These are phyloP conservation scores for Zea luxurians DNA, from an alignment of 176 grass and related monocot species.

Conservation along the genomic window DNA sequence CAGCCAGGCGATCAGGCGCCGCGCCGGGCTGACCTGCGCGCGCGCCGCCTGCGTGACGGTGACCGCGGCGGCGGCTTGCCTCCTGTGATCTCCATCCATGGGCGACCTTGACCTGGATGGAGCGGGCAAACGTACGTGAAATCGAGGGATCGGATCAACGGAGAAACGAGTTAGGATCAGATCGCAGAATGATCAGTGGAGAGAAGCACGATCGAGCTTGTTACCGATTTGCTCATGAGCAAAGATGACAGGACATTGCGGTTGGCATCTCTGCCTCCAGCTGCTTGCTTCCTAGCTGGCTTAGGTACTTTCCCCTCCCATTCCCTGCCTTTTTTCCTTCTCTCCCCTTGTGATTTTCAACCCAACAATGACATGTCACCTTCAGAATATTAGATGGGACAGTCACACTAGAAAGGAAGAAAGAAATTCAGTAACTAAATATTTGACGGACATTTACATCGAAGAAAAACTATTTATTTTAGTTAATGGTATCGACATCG, in stretches of 20 bases:
- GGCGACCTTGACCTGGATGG: conserved; percentile 23
- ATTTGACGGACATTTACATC: neutral
- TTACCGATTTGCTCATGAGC: conserved; percentile 44
- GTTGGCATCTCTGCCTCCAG: conserved; percentile 22
- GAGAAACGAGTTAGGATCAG: neutral
- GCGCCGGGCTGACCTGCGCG: conserved; percentile 25
- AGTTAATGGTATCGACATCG: neutral
- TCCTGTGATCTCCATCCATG: conserved; percentile 49
- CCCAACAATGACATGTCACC: conserved; percentile 48
- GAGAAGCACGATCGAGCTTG: conserved; percentile 16
- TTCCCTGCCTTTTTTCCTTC: conserved; percentile 7
- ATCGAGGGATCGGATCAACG: conserved; percentile 18
- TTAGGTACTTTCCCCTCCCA: conserved; percentile 30
- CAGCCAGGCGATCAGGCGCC: conserved; percentile 49
- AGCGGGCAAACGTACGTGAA: neutral
- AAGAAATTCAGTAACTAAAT: neutral
- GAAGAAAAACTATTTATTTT: neutral
- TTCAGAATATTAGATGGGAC: conserved; percentile 18
- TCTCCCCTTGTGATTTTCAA: conserved; percentile 6
- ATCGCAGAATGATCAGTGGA: neutral
- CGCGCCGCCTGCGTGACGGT: conserved; percentile 3
- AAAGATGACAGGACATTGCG: conserved; percentile 17
- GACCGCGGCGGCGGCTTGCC: conserved; percentile 1
- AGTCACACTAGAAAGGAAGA: neutral
- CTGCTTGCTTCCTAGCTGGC: conserved; percentile 15